These are phyloP conservation scores for Bipolaris gigantea DNA, from an alignment of 2,329 filamentous ascomycete genomes.

Conservation along the genomic window DNA sequence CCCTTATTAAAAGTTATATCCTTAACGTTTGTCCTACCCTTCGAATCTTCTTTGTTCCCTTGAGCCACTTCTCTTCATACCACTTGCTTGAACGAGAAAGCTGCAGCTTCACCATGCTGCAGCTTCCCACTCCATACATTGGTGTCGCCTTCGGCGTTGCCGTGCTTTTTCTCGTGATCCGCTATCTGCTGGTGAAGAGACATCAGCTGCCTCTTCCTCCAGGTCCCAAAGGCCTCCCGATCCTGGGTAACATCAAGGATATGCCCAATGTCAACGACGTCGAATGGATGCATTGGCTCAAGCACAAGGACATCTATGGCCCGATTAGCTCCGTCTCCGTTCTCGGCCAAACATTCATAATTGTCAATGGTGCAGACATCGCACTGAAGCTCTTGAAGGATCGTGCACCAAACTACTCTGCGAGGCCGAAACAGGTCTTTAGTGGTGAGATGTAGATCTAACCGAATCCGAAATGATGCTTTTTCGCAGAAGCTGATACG, in stretches of 20 bases:
- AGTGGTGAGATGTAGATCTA: constrained; percentile 28
- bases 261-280: constrained; percentile 46
- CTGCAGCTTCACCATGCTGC: neutral
- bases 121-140: neutral
- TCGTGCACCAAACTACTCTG: constrained; percentile 23
- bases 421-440: constrained; percentile 29
- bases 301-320: constrained; percentile 46
- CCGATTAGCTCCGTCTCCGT: constrained; percentile 38
- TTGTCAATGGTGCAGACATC: constrained; percentile 34
- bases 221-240: constrained; percentile 52
- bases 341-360: constrained; percentile 33
- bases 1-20: neutral
- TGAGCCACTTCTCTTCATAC: neutral
- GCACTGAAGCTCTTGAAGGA: constrained; percentile 31
- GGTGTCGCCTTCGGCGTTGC: neutral
- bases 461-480: neutral
- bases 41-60: neutral
- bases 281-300: constrained; percentile 50
- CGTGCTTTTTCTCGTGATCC: neutral
- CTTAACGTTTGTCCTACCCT: no score
- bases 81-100: neutral
- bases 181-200: neutral
- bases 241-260: constrained; percentile 56
- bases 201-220: constrained; percentile 47
- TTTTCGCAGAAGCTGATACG: neutral